Base-by-base conservation (phyloP, 1,284 basidiomycete species). In the Phellopilus nigrolimitatus region DNA sequence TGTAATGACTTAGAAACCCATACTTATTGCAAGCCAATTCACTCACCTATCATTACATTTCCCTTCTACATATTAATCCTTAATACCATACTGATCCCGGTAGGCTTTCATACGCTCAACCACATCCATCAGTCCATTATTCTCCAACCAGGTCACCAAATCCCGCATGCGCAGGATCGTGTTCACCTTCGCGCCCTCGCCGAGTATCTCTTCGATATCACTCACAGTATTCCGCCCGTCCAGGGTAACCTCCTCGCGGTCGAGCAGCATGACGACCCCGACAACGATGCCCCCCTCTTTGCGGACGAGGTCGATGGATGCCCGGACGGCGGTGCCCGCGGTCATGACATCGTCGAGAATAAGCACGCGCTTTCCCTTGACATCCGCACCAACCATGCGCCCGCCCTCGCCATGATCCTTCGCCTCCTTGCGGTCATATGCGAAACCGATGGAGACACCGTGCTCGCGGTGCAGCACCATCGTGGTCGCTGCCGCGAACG, bases 401-500 rank as follows among this genome's bases (percentile, higher is more conserved):
- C 95, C 97, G n/a, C 97, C 95, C 68, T 99, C 95, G 5, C 95
- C 95, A 63, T 99, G 95, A 56, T 89, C 87, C 70, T 99, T 99
- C 40, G 78, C 86, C 68, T 99, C 97, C 70, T 99, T 99, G 37
- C 95, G 79, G 67, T 98, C 95, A 65, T 95, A 97, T 30, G 88
- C 88, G 61, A 91, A 91, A 0, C 88, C 88, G 25, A 94, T 81
- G 41, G 84, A 73, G 43, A 84, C 74, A 2, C 73, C 70, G 62
- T 91, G 77, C 53, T 80, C 72, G 30, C 81, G 75, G 56, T 84
- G 76, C 30, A 99, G 75, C 27, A 87, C 77, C 22, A 97, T 77
- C 2, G 90, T 78, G 1, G 95, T 94, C 41, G 89, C 82, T 0
- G 95, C 89, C 0, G 93, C 95, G 43, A 99, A 82, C 0, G 95